A percentile compares a stretch with the other conserved stretches of the same genome.
phyloP scores from a whole-genome alignment of 306 rosid species.

The Arachis hypogaea region DNA sequence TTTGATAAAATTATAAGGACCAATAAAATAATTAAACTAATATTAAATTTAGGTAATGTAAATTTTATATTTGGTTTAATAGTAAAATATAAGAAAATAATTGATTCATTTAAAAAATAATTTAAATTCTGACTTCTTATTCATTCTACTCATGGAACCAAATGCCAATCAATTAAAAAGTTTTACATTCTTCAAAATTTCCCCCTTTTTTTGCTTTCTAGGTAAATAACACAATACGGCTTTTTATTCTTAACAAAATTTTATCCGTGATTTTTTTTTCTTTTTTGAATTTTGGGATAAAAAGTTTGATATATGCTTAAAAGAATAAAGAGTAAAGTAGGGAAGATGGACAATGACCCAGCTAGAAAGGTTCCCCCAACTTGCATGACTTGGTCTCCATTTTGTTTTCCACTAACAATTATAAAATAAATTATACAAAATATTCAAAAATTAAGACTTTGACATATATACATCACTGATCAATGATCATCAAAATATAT shows the following conservation, averaged over 20 bases:
- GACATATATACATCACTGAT: neutral
- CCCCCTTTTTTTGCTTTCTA: conserved; percentile 3
- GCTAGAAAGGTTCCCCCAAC: conserved; percentile 41
- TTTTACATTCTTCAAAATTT: neutral
- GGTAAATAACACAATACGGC: conserved; percentile 7
- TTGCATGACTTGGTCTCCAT: conserved; percentile 26
- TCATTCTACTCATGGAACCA: neutral
- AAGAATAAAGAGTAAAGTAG: conserved; percentile 38
- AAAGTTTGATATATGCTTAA: conserved; percentile 33
- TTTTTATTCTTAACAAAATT: conserved; percentile 36
- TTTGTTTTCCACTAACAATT: neutral
- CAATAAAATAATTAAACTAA: too few species aligned
- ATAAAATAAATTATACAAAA: neutral
- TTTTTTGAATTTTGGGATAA: conserved; percentile 31
- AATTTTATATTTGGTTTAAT: too few species aligned
- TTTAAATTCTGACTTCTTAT: neutral
- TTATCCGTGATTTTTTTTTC: conserved; percentile 3
- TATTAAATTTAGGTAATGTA: too few species aligned
- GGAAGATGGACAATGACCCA: conserved; percentile 43
- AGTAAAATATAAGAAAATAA: too few species aligned
- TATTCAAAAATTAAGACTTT: neutral
- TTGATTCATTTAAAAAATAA: too few species aligned
- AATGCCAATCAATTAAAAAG: conserved; percentile 22
- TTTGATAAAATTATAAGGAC: too few species aligned
- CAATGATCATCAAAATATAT: neutral